phyloP scores from a whole-genome alignment of 129 eudicot genomes.

The Logfia minima region DNA sequence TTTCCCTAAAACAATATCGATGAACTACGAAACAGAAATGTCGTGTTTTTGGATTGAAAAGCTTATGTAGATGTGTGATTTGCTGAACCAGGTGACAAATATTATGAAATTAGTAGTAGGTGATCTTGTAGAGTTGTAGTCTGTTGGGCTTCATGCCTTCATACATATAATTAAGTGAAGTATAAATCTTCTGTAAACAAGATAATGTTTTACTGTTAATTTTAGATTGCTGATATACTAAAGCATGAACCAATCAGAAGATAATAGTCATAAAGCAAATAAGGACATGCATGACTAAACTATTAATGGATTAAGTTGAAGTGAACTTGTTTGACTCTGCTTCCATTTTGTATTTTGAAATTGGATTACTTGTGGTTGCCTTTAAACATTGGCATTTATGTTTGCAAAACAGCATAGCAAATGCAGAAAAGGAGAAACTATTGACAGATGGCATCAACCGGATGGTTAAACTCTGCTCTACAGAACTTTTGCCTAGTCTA shows the following conservation, averaged over 20 bases:
- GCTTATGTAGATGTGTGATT: background rate
- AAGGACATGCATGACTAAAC: too few relatives aligned
- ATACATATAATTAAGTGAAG: background rate
- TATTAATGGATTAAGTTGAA: background rate
- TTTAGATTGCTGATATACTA: too few relatives aligned
- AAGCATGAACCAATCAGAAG: too few relatives aligned
- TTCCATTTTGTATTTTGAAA: background rate
- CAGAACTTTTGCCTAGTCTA: slow-evolving; percentile 13
- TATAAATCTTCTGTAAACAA: too few relatives aligned
- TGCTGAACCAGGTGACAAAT: background rate
- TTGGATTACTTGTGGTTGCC: background rate
- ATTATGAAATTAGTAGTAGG: background rate
- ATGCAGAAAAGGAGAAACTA: slow-evolving; percentile 24
- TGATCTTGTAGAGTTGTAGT: background rate
- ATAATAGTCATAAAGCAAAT: too few relatives aligned
- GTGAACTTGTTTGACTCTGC: background rate
- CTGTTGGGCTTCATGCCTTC: background rate
- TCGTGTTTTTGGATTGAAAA: background rate
- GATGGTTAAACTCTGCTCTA: background rate
- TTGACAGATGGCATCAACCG: slow-evolving; percentile 6
- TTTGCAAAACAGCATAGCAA: slow-evolving; percentile 32
- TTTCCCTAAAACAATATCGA: background rate
- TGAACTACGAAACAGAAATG: background rate
- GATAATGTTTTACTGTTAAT: too few relatives aligned
- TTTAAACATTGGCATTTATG: background rate